Evolutionary conservation across 2,329 filamentous ascomycete genomes (phyloP).

Genomic region (Hypoxylon sp.): DNA sequence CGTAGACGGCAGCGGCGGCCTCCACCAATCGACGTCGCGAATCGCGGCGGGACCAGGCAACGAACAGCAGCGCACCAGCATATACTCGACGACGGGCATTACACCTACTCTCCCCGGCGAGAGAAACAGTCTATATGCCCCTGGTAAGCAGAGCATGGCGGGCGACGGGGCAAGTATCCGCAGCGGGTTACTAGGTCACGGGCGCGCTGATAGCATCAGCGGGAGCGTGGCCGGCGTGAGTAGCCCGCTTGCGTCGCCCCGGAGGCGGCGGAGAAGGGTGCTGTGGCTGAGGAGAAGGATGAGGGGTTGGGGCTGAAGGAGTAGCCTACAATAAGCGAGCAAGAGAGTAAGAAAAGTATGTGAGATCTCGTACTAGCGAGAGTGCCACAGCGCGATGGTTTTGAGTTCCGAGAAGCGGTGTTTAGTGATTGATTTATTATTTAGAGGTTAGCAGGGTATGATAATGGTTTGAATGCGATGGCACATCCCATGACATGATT

Average conservation of each 20-base stretch:
- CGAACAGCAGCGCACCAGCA: slow-evolving; percentile 75
- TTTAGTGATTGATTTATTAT: slow-evolving; percentile 24
- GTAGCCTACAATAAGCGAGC: slow-evolving; percentile 4
- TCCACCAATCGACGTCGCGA: slow-evolving; percentile 66
- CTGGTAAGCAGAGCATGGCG: slow-evolving; percentile 63
- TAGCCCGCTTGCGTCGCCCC: slow-evolving; percentile 74
- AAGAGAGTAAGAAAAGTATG: background rate
- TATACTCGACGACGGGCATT: slow-evolving; percentile 83
- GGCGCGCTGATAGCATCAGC: slow-evolving; percentile 84
- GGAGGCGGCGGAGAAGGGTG: slow-evolving; percentile 59
- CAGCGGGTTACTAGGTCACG: slow-evolving; percentile 83
- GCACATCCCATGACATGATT: slow-evolving; percentile 19
- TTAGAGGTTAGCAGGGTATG: slow-evolving; percentile 24
- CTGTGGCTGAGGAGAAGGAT: slow-evolving; percentile 52
- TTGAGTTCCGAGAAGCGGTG: background rate
- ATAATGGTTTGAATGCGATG: slow-evolving; percentile 28
- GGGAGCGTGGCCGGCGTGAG: slow-evolving; percentile 77
- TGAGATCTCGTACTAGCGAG: background rate
- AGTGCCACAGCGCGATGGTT: background rate
- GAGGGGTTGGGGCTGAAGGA: slow-evolving; percentile 43
- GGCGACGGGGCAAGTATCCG: slow-evolving; percentile 83
- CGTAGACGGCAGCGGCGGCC: slow-evolving; percentile 66
- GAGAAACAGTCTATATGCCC: slow-evolving; percentile 83
- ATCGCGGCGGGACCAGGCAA: slow-evolving; percentile 57
- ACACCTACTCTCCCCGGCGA: slow-evolving; percentile 79